Conservation (phyloP, 2,329 filamentous ascomycete genomes). For the Ustilaginoidea virens region DNA sequence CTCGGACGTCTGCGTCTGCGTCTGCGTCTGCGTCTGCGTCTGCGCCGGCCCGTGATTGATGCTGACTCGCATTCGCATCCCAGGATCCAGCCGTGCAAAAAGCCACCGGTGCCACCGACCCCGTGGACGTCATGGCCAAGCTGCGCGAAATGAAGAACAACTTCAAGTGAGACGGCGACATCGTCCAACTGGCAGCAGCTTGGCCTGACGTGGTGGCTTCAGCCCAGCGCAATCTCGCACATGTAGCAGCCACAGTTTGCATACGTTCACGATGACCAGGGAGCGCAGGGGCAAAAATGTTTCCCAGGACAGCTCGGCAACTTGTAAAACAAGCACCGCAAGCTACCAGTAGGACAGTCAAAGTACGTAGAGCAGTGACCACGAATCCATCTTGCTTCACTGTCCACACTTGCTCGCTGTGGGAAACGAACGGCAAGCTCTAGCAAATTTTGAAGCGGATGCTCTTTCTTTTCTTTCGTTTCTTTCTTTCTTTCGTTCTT, state of each 20-base stretch:
- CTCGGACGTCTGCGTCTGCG: too few species aligned
- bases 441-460: conserved; percentile 46
- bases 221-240: conserved; percentile 14
- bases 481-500: too few species aligned
- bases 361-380: conserved; percentile 3
- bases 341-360: conserved; percentile 14
- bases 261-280: too few species aligned
- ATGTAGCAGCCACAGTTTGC: too few species aligned
- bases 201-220: conserved; percentile 1
- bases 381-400: conserved; percentile 44
- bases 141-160: conserved; percentile 85
- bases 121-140: conserved; percentile 70
- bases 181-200: background rate
- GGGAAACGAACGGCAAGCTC: conserved; percentile 41
- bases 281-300: conserved; percentile 6
- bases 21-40: too few species aligned
- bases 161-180: conserved; percentile 35
- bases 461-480: too few species aligned
- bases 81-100: conserved; percentile 75
- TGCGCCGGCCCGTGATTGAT: too few species aligned
- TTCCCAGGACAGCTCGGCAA: conserved; percentile 11
- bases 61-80: too few species aligned
- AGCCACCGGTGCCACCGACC: conserved; percentile 64
- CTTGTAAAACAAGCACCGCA: conserved; percentile 9
- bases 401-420: conserved; percentile 54